Evolutionary conservation across 2,329 filamentous ascomycete species (phyloP).

Genomic region (Colletotrichum navitas): DNA sequence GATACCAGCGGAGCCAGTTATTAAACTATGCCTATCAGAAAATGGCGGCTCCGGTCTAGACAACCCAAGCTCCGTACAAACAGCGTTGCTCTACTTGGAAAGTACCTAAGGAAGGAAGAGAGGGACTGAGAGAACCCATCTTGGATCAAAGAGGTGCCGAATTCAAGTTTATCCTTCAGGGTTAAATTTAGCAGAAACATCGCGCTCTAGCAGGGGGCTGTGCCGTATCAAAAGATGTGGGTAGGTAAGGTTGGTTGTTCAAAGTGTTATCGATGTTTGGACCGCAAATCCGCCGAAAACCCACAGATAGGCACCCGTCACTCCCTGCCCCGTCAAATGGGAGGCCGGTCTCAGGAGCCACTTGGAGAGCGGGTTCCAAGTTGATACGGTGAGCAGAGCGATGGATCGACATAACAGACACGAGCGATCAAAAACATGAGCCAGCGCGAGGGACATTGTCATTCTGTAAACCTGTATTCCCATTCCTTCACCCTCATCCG

Average conservation of each 20-base stretch:
- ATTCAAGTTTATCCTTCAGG: background rate
- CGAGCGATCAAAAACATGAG: background rate
- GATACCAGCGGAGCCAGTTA: background rate
- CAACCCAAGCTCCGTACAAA: background rate
- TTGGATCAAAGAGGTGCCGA: background rate
- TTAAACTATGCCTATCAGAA: background rate
- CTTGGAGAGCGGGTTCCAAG: slow-evolving; percentile 11
- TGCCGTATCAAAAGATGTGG: background rate
- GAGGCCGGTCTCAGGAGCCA: slow-evolving; percentile 2
- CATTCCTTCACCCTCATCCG: background rate
- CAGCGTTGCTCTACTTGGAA: background rate
- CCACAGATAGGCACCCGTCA: background rate
- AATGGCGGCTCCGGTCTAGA: background rate
- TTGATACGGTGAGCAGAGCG: slow-evolving; percentile 13
- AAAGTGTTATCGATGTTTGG: slow-evolving; percentile 6
- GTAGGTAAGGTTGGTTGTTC: background rate
- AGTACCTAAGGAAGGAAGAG: background rate
- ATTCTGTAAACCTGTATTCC: background rate
- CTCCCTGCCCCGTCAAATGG: slow-evolving; percentile 16
- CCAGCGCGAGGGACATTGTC: background rate
- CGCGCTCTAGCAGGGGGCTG: background rate
- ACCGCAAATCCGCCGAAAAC: background rate
- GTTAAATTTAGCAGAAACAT: background rate
- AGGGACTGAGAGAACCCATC: background rate
- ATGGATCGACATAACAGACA: slow-evolving; percentile 7